Base-by-base conservation (phyloP, 495 filamentous ascomycete species). In the Penicillium canescens region DNA sequence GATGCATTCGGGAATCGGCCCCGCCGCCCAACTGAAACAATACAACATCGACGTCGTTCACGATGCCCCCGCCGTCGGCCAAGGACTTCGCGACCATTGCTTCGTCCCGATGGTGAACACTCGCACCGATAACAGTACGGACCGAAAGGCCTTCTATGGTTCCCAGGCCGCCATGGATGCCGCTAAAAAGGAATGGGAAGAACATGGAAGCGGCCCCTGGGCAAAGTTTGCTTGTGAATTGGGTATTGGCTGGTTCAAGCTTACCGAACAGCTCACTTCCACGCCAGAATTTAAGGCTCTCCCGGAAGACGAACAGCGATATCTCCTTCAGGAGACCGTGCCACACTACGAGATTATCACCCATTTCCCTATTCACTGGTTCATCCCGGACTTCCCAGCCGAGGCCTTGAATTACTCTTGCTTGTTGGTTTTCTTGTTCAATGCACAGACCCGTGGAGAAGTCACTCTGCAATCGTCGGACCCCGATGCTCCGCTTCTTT, bases 191-290 rank as follows among this genome's bases (percentile, higher is more conserved):
- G 68, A 82, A 59, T 82, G 76, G 75, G 57, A 73, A 53, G 56
- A 63, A 16, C 67, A 76, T 57, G 68, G 76, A 6, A 74, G 74
- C 0, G 78, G 79, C 0, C 69, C 73, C 0, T 76, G 78, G 71
- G 57, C 73, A 0, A 57, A 60, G 23, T 59, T 62, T 24, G 52
- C 63, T 39, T 78, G 77, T 62, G 64, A 73, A 55, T 24, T 74
- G 20, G 72, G 65, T 9, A 75, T 82, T 21, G 80, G 78, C 4
- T 85, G 72, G 71, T 76, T 83, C 64, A 84, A 83, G 60, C 62
- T 72, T 13, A 26, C 56, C 14, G 65, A 73, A 26, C 50, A 58
- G 26, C 56, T 83, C 3, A 46, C 55, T 6, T 41, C 55, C 0
- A 71, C 67, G 1, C 46, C 63, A 4, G 76, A 77, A 57, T 80